Conservation (phyloP, 2,329 filamentous ascomycete genomes). For the Xylaria digitata region DNA sequence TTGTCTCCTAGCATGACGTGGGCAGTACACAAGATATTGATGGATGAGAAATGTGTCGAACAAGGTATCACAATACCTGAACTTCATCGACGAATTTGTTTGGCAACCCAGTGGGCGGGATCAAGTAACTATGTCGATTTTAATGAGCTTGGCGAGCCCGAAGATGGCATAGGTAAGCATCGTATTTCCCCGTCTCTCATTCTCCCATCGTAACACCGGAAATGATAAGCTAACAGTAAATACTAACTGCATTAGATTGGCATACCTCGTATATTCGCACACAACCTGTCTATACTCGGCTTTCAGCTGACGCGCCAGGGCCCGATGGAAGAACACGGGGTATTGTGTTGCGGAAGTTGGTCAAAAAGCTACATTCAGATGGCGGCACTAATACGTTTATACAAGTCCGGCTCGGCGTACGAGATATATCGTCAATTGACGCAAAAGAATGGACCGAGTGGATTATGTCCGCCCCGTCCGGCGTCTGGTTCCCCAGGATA, state of each 20-base stretch:
- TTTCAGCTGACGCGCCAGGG: slow-evolving; percentile 21
- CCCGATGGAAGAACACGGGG: slow-evolving; percentile 13
- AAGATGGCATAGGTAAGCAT: neutral
- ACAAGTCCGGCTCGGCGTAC: neutral
- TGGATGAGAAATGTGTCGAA: slow-evolving; percentile 13
- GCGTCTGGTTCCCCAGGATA: neutral
- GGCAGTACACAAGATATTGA: slow-evolving; percentile 21
- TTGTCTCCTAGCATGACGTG: slow-evolving; percentile 27
- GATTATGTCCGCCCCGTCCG: slow-evolving; percentile 6
- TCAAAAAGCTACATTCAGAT: neutral
- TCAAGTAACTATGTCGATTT: neutral
- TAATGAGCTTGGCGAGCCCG: neutral
- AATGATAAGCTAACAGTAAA: slow-evolving; percentile 1
- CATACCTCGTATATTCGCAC: neutral
- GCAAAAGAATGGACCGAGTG: slow-evolving; percentile 20
- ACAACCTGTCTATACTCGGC: slow-evolving; percentile 31
- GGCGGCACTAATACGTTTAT: neutral
- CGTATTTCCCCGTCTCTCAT: neutral
- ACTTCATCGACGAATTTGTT: slow-evolving; percentile 31
- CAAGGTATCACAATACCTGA: slow-evolving; percentile 29
- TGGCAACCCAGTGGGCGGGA: slow-evolving; percentile 22
- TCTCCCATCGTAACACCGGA: neutral
- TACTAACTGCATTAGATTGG: slow-evolving; percentile 8
- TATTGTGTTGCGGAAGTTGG: slow-evolving; percentile 23
- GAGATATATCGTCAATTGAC: neutral